phyloP scores from a whole-genome alignment of 2,329 filamentous ascomycete genomes.

The Alternaria sp. region DNA sequence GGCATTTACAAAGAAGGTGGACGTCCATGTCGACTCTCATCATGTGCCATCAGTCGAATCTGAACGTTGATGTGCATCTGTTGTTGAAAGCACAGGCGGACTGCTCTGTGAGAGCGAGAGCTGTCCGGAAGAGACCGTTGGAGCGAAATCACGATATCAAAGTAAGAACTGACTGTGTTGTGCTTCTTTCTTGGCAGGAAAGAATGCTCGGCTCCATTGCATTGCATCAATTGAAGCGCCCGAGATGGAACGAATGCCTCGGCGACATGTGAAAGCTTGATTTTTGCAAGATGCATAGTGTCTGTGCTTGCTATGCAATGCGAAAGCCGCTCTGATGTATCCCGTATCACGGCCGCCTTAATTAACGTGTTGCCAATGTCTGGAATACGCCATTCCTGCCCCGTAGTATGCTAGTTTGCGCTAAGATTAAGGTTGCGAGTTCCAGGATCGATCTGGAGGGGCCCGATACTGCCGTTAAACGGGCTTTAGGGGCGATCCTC shows the following conservation, averaged over 20 bases:
- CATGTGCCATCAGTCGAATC: neutral
- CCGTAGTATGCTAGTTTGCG: constrained; percentile 1
- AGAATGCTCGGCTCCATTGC: neutral
- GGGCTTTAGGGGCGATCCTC: constrained; percentile 30
- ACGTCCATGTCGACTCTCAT: constrained; percentile 1
- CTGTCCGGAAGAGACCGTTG: neutral
- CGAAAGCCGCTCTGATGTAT: neutral
- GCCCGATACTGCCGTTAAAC: constrained; percentile 11
- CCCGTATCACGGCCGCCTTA: neutral
- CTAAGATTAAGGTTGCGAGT: constrained; percentile 1
- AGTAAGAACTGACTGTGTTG: neutral
- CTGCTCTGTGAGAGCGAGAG: neutral
- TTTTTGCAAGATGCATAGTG: neutral
- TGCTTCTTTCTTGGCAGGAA: neutral
- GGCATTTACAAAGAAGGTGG: constrained; percentile 9
- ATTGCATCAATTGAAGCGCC: neutral
- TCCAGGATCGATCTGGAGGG: constrained; percentile 5
- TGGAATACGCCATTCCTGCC: neutral
- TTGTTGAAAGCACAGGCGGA: too few species aligned
- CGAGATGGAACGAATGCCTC: neutral
- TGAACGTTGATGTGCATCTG: neutral
- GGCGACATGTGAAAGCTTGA: neutral
- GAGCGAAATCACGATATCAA: too few species aligned
- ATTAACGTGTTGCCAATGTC: neutral
- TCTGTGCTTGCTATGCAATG: neutral